Base-by-base conservation (phyloP, 1,284 basidiomycete species). In the Singerocomus rubriflavus region DNA sequence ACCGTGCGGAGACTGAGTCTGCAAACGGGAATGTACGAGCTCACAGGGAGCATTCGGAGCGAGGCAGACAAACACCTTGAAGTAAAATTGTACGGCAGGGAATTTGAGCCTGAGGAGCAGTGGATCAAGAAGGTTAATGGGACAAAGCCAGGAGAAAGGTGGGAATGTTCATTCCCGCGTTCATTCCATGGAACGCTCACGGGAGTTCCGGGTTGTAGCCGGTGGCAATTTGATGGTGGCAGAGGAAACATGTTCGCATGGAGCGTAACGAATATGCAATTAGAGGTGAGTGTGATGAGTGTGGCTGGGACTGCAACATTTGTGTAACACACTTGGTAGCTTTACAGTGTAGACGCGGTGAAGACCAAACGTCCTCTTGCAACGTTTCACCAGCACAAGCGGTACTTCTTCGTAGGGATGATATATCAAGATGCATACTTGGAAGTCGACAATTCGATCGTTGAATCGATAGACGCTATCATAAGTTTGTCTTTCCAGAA, bases 391-490 rank as follows among this genome's bases (percentile, higher is more conserved):
- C 64, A 57, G 36, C 66, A 73, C 57, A 70, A 67, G 51, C 66
- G 75, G 8, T 66, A 66, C 53, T 45, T 71, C 50, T 55, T 63
- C 29, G 60, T 75, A 6, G 63, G 73, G 11, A 57, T 60, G 45
- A 69, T 75, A 58, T 72, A 69, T 25, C 65, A 68, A 34, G 56
- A 66, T 12, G 71, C 72, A 16, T 73, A 67, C 53, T 50, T 76
- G 34, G 73, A 74, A 46, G 54, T 75, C 25, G 67, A 72, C 40
- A 56, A 63, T 29, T 59, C 63, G 12, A 57, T 64, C n/a, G 48
- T 69, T 46, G 67, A 70, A 29, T 70, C 68, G 6, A 39, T 74
- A 41, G 73, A 76, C 46, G 62, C 68, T 11, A 62, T 76, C 40
- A 66, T 75, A 47, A 50, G 73, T 71, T 41, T 17, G 68, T 60